phyloP scores from a whole-genome alignment of 2,329 filamentous ascomycete species.

The Laburnicola sp. region DNA sequence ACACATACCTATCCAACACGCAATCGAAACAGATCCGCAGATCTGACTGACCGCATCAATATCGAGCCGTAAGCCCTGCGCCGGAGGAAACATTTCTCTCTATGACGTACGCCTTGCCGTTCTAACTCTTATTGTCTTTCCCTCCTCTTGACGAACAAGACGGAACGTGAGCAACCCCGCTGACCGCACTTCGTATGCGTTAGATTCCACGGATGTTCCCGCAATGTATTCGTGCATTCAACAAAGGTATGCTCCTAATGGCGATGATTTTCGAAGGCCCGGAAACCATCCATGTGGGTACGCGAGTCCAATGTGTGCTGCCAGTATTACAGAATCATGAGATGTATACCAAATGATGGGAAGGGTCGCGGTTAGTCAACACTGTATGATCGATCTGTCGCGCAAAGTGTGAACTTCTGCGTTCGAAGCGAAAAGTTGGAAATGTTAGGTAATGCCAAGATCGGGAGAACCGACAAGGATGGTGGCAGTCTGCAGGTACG shows the following conservation, averaged over 20 bases:
- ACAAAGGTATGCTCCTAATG: no score
- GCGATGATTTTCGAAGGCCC: no score
- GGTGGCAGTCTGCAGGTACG: constrained; percentile 10
- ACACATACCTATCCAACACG: constrained; percentile 76
- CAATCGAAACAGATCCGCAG: constrained; percentile 92
- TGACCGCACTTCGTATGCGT: no score
- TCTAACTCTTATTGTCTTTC: neutral
- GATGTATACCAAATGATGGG: no score
- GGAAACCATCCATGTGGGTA: no score
- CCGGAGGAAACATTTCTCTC: constrained; percentile 56
- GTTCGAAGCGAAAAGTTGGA: constrained; percentile 10
- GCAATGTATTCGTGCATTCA: no score
- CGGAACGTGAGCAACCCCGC: no score
- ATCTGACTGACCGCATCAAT: constrained; percentile 92
- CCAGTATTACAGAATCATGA: no score
- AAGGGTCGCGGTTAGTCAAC: neutral
- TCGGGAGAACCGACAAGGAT: constrained; percentile 3
- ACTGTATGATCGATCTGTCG: neutral
- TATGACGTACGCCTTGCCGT: constrained; percentile 32
- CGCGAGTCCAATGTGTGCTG: no score
- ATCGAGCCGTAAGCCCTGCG: constrained; percentile 68
- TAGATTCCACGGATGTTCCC: no score
- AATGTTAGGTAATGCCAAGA: constrained; percentile 16
- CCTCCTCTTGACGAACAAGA: no score
- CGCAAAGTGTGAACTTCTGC: constrained; percentile 4